Evolutionary conservation across 164 flowering plant species (phyloP).

Genomic region (Protea cynaroides): DNA sequence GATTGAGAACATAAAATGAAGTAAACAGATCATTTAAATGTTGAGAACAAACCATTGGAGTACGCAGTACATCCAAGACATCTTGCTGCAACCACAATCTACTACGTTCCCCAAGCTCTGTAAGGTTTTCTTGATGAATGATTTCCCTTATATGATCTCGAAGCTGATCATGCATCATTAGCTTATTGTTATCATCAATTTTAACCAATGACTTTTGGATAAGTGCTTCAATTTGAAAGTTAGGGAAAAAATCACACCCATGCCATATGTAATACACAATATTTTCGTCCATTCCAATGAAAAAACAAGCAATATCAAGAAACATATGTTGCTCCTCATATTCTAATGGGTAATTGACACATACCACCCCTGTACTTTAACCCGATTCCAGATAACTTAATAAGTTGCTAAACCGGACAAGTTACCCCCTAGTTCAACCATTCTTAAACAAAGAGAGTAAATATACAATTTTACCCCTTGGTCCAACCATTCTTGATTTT

Average conservation of each 20-base stretch:
- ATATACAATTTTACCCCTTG: no score
- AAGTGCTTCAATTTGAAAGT: constrained; percentile 7
- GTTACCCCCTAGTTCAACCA: no score
- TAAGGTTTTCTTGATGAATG: constrained; percentile 9
- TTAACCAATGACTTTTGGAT: constrained; percentile 12
- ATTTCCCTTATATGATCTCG: constrained; percentile 23
- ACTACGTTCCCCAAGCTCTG: constrained; percentile 18
- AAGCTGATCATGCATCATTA: constrained; percentile 23
- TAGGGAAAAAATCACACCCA: constrained; percentile 7
- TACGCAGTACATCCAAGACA: constrained; percentile 5
- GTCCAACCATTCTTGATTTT: no score
- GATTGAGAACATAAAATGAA: no score
- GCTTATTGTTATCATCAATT: constrained; percentile 1
- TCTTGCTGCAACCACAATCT: constrained; percentile 20
- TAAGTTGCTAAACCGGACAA: no score
- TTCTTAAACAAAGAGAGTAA: no score
- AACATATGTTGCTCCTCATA: not conserved
- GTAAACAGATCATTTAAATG: no score
- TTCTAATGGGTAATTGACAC: not conserved
- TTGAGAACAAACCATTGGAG: constrained; percentile 5
- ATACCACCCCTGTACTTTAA: no score
- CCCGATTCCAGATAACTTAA: no score
- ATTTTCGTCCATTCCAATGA: no score
- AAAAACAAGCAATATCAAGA: no score
- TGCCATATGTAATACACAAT: no score